A percentile compares a stretch with the other conserved stretches of the same genome.
Conservation (phyloP, 2,329 filamentous ascomycete species). For the Exserohilum turcica region DNA sequence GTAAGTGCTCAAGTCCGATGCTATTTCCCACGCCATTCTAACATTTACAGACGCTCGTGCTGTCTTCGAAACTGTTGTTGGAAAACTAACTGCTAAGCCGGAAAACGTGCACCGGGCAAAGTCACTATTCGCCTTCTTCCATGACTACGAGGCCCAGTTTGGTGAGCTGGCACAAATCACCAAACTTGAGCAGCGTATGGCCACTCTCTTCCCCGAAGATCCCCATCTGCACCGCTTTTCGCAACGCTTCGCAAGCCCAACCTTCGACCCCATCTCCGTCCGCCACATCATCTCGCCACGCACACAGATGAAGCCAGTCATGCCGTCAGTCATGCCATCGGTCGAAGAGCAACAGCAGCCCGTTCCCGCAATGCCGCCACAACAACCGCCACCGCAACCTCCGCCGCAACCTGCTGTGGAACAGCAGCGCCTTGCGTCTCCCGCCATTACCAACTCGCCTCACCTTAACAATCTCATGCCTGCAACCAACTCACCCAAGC, state of each 20-base stretch:
- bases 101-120: conserved; percentile 77
- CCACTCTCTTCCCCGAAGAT: conserved; percentile 89
- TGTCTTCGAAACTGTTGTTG: conserved; percentile 93
- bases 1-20: conserved; percentile 59
- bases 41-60: conserved; percentile 76
- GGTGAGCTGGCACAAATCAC: conserved; percentile 89
- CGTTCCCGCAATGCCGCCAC: not conserved
- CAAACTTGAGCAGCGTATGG: conserved; percentile 91
- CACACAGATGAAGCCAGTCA: conserved; percentile 69
- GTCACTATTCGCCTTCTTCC: conserved; percentile 86
- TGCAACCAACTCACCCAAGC: conserved; percentile 53
- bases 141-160: conserved; percentile 92
- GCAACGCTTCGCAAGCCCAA: conserved; percentile 68
- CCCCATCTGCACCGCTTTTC: conserved; percentile 76
- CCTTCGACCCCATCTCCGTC: conserved; percentile 82
- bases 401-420: conserved; percentile 26
- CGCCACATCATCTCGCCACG: conserved; percentile 81
- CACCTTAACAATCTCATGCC: conserved; percentile 31
- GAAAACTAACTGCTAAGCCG: conserved; percentile 76
- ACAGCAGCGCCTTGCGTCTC: conserved; percentile 35
- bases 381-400: not conserved
- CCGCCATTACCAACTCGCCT: conserved; percentile 38
- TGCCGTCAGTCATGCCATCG: conserved; percentile 36
- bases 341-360: conserved; percentile 36
- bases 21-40: conserved; percentile 7